Evolutionary conservation across 2,329 filamentous ascomycete species (phyloP), one percentile per base, ranked within the genome.

Genomic region (Daldinia sp.): DNA sequence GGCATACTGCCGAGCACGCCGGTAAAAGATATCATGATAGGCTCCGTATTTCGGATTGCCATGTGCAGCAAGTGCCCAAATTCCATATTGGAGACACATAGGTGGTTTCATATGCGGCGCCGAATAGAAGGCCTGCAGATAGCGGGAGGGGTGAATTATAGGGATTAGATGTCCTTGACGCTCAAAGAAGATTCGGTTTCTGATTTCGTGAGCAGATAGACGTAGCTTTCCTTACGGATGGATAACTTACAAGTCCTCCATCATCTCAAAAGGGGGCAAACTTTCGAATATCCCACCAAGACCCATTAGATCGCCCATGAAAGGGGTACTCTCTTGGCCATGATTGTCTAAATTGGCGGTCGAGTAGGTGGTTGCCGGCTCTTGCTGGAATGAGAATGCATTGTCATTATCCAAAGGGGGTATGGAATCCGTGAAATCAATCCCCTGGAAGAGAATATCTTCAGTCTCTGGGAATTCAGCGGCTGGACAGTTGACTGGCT

Each of bases 51-150:
- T 93, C 44, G 92, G 86, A 35, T 90, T 88, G 1, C 90, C 84
- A 13, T 88, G 87, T 4, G 93, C 89, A 7, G 93, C 93, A 73
- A 93, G 83, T n/a, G 90, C 88, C 93, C 94, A 97, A 78, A 98
- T 93, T 26, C 90, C 91, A 79, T 98, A 98, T 75, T 94, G 91
- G 88, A 98, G 81, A 74, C 89, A 93, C 76, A 97, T 88, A 0
- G 94, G 92, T 2, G 95, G 94, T 63, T 93, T 90, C 84, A 91
- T 88, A 64, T 92, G 87, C 1, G 92, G 89, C 2, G 90, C 85
- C 2, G 84, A 84, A 75, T 94, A 91, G 80, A 96, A 90, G 2
- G 91, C 87, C 33, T 92, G 89, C 67, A 92, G 83, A 76, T 93
- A 97, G 41, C 92, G 88, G 18, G 88, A 87, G 37, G 89, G 89